These are phyloP conservation scores for Paecilomyces sp. DNA, from an alignment of 2,329 filamentous ascomycete species.

Conservation along the genomic window DNA sequence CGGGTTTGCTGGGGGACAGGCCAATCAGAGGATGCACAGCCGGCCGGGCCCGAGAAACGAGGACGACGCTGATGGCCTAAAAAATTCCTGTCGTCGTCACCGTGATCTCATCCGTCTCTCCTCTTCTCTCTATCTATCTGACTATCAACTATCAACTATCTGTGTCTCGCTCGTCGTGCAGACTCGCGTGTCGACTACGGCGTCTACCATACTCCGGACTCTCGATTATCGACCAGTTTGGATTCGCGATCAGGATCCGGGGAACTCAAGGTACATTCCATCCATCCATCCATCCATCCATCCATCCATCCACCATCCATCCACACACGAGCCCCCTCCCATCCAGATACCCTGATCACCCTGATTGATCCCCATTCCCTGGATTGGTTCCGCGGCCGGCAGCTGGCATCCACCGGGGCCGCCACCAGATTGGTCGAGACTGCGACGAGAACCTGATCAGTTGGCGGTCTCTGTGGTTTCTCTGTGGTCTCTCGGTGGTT, in stretches of 20 bases:
- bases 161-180: too few species aligned
- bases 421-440: not conserved
- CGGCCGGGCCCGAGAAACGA: not conserved
- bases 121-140: not conserved
- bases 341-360: not conserved
- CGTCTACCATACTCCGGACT: too few species aligned
- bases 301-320: too few species aligned
- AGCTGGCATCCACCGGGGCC: not conserved
- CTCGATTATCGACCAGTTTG: too few species aligned
- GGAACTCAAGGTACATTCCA: not conserved
- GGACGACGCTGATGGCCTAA: not conserved
- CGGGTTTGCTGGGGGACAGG: not conserved
- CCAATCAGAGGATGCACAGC: not conserved
- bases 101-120: constrained; percentile 26
- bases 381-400: not conserved
- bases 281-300: too few species aligned
- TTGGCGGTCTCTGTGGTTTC: not conserved
- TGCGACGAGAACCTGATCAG: not conserved
- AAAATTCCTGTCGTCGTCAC: constrained; percentile 24
- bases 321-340: too few species aligned
- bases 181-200: not conserved
- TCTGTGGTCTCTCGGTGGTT: too few species aligned
- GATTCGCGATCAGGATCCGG: not conserved
- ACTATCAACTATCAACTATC: too few species aligned
- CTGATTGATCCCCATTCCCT: not conserved